Evolutionary conservation across 2,329 filamentous ascomycete species (phyloP), one percentile per base, ranked within the genome.

Genomic region (Shiraia bambusicola): DNA sequence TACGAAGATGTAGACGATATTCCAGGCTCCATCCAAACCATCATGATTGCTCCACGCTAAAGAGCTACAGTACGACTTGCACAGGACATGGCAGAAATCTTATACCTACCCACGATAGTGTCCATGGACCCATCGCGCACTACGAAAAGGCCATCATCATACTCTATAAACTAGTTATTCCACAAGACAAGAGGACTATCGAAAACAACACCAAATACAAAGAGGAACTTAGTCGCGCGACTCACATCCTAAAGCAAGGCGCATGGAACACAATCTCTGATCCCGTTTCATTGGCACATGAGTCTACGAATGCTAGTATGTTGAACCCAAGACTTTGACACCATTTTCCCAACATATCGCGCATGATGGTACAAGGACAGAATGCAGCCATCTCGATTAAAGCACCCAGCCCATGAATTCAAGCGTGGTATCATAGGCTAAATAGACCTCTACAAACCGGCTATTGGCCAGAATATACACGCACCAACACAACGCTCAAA

Each of bases 271-370:
- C 58, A 25, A 13, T 36, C 11, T 37, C 47, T 9, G 61, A 69
- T 42, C 59, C 65, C 1, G 34, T 65, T 0, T 63, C 66, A 2
- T 49, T 65, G 65, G 66, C 29, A 52, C 66, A n/a, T 43, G 10
- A 54, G 55, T 16, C 42, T 69, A 28, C 67, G 67, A 3, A 70
- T 69, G 67, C 67, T 67, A 0, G 66, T 70, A 54, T 70, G 59
- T 60, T 2, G 56, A 63, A 12, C 52, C 50, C 11, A 51, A 60
- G 28, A 61, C 65, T 7, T 50, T 70, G 8, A 55, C 52, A 13
- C 66, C 66, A 0, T 70, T 70, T 43, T 70, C 70, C 52, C 50
- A 63, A 6, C 66, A 70, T 42, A 52, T 71, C 6, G 42, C 41
- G 13, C 49, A 47, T 22, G 51, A 47, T 41, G 64, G 55, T 26